Base-by-base conservation (phyloP, 305 asterid genomes). In the Fraxinus paxiana region DNA sequence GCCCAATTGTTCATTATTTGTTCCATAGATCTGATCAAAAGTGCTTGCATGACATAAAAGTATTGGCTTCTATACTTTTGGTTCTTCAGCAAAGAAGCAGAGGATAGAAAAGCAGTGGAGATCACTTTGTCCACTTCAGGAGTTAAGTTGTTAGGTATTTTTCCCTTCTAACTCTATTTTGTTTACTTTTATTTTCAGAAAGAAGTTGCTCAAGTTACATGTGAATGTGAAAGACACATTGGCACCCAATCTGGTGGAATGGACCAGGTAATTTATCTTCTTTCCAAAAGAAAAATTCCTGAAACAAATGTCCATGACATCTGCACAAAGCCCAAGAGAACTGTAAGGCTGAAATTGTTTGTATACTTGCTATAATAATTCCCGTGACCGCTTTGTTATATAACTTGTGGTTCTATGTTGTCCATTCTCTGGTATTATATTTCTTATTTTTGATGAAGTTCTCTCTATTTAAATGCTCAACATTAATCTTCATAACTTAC, bases 181-280 rank as follows among this genome's bases (percentile, higher is more conserved):
- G n/a, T 9, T 59, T 72, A 63, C 79, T 24, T 5, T 43, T 24
- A 51, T 12, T 63, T 84, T 63, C 94, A 95, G 98, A 91, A 92
- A 92, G 99, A 93, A 80, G 90, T 95, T 82, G 97, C 98, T 82
- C 97, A 92, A 83, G 97, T 95, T 65, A 92, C 98, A 1, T 93
- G 98, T 48, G 97, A 90, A 79, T 95, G 99, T 78, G 99, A 95
- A 87, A 87, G 97, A 77, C 97, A 92, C 80, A 93, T 95, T 69
- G 99, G 98, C 70, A 95, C 99, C 38, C 98, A 92, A 79, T 95
- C 99, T 82, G 99, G 97, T 82, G 99, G 99, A 82, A 95, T 95
- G 99, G 98, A 93, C 85, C 98, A 93, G 97, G 99, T 94, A 85
- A 80, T 63, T 51, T 5, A 51, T 51, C 61, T 51, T 51, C 61